Evolutionary conservation across 1,139 yeast species (phyloP).

Genomic region (Lodderomyces metapsilosis): DNA sequence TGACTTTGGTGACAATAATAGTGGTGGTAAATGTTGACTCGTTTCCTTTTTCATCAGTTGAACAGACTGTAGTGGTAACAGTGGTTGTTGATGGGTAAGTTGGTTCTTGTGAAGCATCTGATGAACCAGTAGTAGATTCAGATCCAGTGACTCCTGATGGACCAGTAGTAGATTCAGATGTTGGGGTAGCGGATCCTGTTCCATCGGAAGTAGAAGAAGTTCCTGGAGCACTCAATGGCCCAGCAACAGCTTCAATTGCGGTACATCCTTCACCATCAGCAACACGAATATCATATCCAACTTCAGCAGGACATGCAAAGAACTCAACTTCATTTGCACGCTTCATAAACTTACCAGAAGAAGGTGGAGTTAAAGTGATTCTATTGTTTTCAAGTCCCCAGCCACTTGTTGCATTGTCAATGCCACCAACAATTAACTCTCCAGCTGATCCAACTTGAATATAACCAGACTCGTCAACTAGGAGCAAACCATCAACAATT

Average conservation of each 20-base stretch:
- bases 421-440: conserved; percentile 3
- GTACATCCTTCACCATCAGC: conserved; percentile 5
- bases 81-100: conserved; percentile 3
- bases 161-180: conserved; percentile 17
- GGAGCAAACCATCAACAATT: conserved; percentile 5
- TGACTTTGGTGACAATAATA: conserved; percentile 5
- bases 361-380: conserved; percentile 1
- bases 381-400: conserved; percentile 4
- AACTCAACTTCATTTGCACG: conserved; percentile 6
- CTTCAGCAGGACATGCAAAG: conserved; percentile 7
- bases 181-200: conserved; percentile 36
- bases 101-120: conserved; percentile 1
- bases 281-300: conserved; percentile 5
- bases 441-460: conserved; percentile 2
- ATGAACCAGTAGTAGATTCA: conserved; percentile 15
- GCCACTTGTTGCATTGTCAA: conserved; percentile 4
- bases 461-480: neutral
- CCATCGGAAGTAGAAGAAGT: conserved; percentile 24
- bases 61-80: conserved; percentile 4
- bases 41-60: conserved; percentile 7
- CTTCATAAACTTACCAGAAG: neutral
- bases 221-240: neutral
- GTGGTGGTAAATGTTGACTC: conserved; percentile 6
- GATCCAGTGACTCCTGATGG: conserved; percentile 12
- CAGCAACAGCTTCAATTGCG: conserved; percentile 1